Evolutionary conservation across 1,139 yeast species (phyloP), one percentile per base, ranked within the genome.

Genomic region (Sugiyamaella japonica): DNA sequence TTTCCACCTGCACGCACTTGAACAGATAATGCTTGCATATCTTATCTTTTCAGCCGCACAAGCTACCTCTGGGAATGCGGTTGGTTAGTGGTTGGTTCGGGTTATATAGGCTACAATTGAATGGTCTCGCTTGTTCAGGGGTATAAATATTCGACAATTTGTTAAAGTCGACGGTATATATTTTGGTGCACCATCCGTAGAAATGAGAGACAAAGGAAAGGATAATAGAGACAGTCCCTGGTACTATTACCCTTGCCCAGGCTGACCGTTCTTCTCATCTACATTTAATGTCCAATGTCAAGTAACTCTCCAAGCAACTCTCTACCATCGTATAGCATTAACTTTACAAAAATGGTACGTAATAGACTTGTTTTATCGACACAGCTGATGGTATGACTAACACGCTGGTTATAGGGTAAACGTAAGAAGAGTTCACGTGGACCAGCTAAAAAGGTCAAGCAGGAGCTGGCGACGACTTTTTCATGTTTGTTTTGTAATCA

Each of bases 401-500:
- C 16, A 48, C 52, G 3, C 9, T 7, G 1, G 5, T 48, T 13
- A 3, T 29, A 46, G 97, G 97, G 97, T 67, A 91, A 89, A 74
- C 82, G 96, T 77, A 93, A 91, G 84, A 85, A 89, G 72, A 83
- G 95, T 32, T 80, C 96, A 31, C 80, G 86, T 71, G 86, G 86
- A 64, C 97, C 97, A 62, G 84, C 77, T 31, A 88, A 87, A 72
- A 84, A 82, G 70, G 75, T 87, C 63, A 89, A 86, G 63, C 95
- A 86, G 66, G 86, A 84, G 62, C 77, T 93, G 62, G 96, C 90
- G 56, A 83, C 91, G 6, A 82, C 89, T 55, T 93, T 93, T 74
- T 85, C 95, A 45, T 93, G 99, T 73, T 75, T 93, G 58, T 93
- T 93, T 70, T 93, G 99, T 73, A 93, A 93, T 71, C 99, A 93